phyloP scores from a whole-genome alignment of 768 basidiomycete genomes.

The Kwoniella botswanensis region DNA sequence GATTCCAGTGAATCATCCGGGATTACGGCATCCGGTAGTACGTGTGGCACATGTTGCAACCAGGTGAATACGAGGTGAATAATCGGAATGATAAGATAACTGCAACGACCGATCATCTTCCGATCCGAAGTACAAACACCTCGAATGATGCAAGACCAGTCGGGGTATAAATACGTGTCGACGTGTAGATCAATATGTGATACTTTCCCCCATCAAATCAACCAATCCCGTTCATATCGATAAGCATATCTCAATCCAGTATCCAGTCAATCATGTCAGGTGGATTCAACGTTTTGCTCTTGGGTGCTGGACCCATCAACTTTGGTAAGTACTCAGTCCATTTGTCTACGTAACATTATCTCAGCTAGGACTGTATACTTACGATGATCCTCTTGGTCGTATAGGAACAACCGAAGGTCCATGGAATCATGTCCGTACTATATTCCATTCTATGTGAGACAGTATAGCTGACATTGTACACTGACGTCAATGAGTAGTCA shows the following conservation, averaged over 20 bases:
- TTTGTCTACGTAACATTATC: no score
- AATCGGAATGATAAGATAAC: constrained; percentile 5
- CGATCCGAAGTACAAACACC: background rate
- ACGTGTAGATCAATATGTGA: no score
- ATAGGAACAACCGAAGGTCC: constrained; percentile 39
- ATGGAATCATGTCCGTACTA: constrained; percentile 35
- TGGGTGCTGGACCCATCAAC: constrained; percentile 45
- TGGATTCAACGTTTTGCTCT: constrained; percentile 41
- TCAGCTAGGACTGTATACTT: no score
- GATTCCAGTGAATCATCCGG: background rate
- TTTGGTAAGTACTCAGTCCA: constrained; percentile 30
- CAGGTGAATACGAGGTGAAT: constrained; percentile 8
- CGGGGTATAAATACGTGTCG: no score
- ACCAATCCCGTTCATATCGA: no score
- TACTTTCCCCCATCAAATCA: no score
- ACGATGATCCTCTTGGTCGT: no score
- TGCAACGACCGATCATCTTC: constrained; percentile 1
- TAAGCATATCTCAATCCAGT: no score
- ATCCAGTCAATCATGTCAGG: constrained; percentile 1
- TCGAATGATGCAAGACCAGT: no score
- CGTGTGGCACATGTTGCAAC: constrained; percentile 1
- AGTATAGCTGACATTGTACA: background rate
- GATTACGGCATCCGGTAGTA: constrained; percentile 3
- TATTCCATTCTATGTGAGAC: background rate
- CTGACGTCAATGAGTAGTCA: constrained; percentile 31